Evolutionary conservation across 345 rosid species (phyloP), one percentile per base, ranked within the genome.

Genomic region (Acer negundo): DNA sequence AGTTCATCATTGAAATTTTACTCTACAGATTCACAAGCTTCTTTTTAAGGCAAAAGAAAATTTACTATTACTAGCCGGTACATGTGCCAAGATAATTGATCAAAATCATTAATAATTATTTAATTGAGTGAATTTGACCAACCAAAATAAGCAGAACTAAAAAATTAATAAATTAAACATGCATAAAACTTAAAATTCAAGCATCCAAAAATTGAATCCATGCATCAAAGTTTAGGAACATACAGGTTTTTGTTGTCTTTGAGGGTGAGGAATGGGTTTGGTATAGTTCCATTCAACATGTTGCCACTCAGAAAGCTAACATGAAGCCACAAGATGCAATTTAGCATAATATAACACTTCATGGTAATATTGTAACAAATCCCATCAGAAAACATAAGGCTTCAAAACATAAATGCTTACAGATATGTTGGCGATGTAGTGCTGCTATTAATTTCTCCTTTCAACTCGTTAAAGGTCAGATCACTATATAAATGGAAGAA

Each of bases 201-300:
- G 24, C 1, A 46, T 16, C 10, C 62, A 51, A 42, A 42, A 84
- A 79, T 84, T 22, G 53, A 24, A 61, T 68, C 9, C 22, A 38
- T 53, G 28, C 12, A 56, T 59, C 28, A 20, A 67, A 55, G 61
- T 35, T 13, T 46, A 69, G 46, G 61, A 46, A 76, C 80, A 72
- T 80, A 80, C 83, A 80, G 22, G 1, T 51, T 62, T 67, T 69
- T 79, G 28, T 26, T 26, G 2, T 26, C 28, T 56, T 24, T 35
- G 56, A 2, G n/a, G 67, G 0, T 23, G 69, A 58, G 61, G 55
- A 80, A 9, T 62, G 82, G 53, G 9, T 8, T 38, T 46, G 80
- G 77, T 63, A 75, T 72, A 61, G 47, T 49, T 76, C 83, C 83
- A 72, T 63, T 80, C 56, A 80, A 76, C 49, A 46, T 58, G 69